phyloP scores from a whole-genome alignment of 805 yeast genomes.

The Kodamaea restingae region DNA sequence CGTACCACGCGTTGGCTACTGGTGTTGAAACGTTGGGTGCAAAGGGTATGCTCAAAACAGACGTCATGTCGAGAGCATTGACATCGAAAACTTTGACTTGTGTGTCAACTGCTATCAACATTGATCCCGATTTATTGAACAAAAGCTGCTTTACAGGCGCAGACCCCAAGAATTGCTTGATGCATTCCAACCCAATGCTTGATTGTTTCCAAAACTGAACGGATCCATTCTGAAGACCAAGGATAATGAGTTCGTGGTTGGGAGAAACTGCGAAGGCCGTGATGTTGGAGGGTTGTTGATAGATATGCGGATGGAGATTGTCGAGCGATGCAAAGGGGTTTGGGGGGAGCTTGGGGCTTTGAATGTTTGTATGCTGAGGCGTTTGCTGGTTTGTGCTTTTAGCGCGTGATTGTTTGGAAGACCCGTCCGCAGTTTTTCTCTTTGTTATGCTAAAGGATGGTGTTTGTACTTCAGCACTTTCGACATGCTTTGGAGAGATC shows the following conservation, averaged over 20 bases:
- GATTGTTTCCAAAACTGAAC: slow-evolving; percentile 19
- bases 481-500: too few species aligned
- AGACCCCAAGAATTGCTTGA: slow-evolving; percentile 18
- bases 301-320: background rate
- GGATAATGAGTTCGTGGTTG: slow-evolving; percentile 13
- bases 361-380: too few species aligned
- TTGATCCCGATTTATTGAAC: slow-evolving; percentile 13
- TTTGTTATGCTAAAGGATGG: too few species aligned
- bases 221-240: slow-evolving; percentile 19
- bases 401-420: too few species aligned
- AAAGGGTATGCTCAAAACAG: slow-evolving; percentile 22
- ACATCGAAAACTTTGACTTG: slow-evolving; percentile 31
- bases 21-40: slow-evolving; percentile 16
- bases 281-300: slow-evolving; percentile 3
- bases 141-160: slow-evolving; percentile 13
- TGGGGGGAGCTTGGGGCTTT: too few species aligned
- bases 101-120: slow-evolving; percentile 22
- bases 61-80: slow-evolving; percentile 31
- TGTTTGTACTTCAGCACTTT: too few species aligned
- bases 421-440: too few species aligned
- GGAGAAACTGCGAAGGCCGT: slow-evolving; percentile 12
- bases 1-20: slow-evolving; percentile 14
- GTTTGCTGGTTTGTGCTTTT: too few species aligned
- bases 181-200: slow-evolving; percentile 10
- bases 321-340: background rate